Evolutionary conservation across 495 filamentous ascomycete genomes (phyloP), one percentile per base, ranked within the genome.

Genomic region (Penicillium psychrofluorescens): DNA sequence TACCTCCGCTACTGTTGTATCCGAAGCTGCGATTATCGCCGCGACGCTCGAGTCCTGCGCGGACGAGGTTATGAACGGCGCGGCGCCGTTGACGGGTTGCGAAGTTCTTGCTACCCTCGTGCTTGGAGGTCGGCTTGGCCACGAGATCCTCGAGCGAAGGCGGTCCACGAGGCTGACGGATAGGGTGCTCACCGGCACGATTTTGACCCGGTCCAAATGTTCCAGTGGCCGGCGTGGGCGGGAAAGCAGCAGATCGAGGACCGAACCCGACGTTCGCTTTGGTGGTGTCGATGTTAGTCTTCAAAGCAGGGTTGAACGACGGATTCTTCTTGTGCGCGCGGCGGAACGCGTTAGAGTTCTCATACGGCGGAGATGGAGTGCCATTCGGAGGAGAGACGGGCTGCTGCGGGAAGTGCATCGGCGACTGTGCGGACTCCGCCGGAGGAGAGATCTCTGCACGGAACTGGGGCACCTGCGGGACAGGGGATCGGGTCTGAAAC

Each of bases 91-190:
- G 90, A 49, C 91, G 91, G 29, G 88, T 84, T 13, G 87, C 84
- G 65, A 99, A 99, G 68, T 99, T 99, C 77, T 95, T 95, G 80
- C 91, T 95, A 31, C 94, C 92, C 56, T 95, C 91, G 50, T 92
- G 83, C 67, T 90, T 95, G 36, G 88, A 83, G 5, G 92, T 99
- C 6, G 92, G 92, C 65, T 89, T 90, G 22, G 83, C 80, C 47
- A 83, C 76, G 44, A 99, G 80, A 63, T 99, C 91, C 51, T 99
- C 94, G 36, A 97, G 73, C 2, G 86, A 79, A 6, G 94, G 94
- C 12, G 92, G 92, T 29, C 90, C 90, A 55, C 90, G 87, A 38
- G 92, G 92, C 63, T 97, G 94, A 48, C 92, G 92, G 45, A 84
- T 71, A 4, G 92, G 92, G 60, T 97, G 94, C 69, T 96, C 91